Evolutionary conservation across 306 rosid species (phyloP).

Genomic region (Biancaea sappan): DNA sequence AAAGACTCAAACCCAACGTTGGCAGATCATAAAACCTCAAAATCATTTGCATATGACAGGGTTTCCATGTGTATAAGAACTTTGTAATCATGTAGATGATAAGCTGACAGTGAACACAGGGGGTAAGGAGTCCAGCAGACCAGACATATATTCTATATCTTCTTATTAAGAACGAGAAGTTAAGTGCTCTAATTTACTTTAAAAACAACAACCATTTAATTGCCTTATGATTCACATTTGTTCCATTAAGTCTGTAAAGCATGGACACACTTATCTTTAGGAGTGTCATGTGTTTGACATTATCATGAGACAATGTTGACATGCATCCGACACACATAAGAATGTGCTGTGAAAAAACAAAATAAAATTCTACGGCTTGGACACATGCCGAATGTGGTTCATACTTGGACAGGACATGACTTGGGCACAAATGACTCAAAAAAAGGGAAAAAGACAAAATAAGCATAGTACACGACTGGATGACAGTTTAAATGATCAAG

Average conservation of each 20-base stretch:
- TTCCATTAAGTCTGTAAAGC: neutral
- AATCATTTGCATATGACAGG: conserved; percentile 16
- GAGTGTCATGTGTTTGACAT: no score
- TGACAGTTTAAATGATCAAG: conserved; percentile 5
- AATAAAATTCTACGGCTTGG: no score
- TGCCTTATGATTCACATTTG: conserved; percentile 5
- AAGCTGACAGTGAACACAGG: conserved; percentile 18
- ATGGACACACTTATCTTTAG: no score
- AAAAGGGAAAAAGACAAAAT: no score
- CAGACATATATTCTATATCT: conserved; percentile 6
- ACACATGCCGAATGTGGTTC: no score
- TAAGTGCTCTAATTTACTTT: conserved; percentile 17
- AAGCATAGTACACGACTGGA: no score
- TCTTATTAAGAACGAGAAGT: neutral
- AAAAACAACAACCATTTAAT: neutral
- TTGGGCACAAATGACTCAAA: no score
- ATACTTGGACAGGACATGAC: no score
- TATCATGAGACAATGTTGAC: no score
- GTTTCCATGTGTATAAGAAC: neutral
- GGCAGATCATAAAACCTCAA: neutral
- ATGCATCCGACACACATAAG: no score
- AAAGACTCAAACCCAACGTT: conserved; percentile 8
- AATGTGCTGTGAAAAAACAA: no score
- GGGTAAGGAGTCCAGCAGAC: conserved; percentile 7
- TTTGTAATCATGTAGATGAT: conserved; percentile 1